Evolutionary conservation across 768 basidiomycete genomes (phyloP).

Genomic region (Russula sp.): DNA sequence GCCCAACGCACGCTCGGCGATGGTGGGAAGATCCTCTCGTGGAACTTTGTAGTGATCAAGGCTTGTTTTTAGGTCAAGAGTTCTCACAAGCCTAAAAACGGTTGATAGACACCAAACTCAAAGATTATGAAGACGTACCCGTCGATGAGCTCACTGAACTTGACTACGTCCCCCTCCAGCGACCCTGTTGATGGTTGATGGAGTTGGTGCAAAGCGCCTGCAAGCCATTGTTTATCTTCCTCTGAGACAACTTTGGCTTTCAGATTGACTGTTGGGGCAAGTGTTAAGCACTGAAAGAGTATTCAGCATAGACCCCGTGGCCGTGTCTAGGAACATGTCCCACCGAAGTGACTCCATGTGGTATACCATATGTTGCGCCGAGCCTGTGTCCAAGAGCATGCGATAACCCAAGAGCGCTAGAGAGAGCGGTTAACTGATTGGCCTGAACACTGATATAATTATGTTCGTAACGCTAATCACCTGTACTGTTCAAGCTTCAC

Average conservation of each 20-base stretch:
- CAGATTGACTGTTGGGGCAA: conserved; percentile 53
- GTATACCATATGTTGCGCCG: conserved; percentile 66
- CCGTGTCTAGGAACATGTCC: conserved; percentile 21
- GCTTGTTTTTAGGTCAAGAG: conserved; percentile 51
- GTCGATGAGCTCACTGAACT: conserved; percentile 46
- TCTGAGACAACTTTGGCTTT: conserved; percentile 50
- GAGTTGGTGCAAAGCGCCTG: conserved; percentile 51
- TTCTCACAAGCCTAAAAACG: conserved; percentile 45
- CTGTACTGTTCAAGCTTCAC: conserved; percentile 47
- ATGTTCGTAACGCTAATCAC: conserved; percentile 26
- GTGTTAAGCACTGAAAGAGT: conserved; percentile 54
- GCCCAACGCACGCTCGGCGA: conserved; percentile 46
- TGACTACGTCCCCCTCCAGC: conserved; percentile 52
- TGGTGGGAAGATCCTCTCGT: conserved; percentile 40
- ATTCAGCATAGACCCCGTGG: not conserved
- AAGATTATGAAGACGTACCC: conserved; percentile 33
- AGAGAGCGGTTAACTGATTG: not conserved
- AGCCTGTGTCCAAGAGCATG: conserved; percentile 69
- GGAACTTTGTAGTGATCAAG: conserved; percentile 61
- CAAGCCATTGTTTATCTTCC: conserved; percentile 57
- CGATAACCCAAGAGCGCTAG: conserved; percentile 62
- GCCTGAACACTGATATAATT: not conserved
- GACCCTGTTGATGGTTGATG: conserved; percentile 54
- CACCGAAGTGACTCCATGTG: conserved; percentile 81
- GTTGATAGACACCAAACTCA: not conserved